Base-by-base conservation (phyloP, 1,284 basidiomycete species). In the Pyrrhoderma lamaoense region DNA sequence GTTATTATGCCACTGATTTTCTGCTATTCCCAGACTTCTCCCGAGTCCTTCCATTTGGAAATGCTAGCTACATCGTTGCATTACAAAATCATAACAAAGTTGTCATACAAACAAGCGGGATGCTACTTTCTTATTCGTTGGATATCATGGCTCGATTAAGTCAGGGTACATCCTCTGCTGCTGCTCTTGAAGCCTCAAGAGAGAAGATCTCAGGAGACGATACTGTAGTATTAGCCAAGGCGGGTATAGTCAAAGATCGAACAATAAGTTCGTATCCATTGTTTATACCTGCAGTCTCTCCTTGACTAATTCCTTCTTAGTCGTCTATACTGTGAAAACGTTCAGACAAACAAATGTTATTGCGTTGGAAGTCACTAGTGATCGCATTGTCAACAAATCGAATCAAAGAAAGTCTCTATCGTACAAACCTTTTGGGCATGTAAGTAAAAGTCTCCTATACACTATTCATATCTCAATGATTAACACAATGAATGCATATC, bases 271-370 rank as follows among this genome's bases (percentile, higher is more conserved):
- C 61, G 66, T 63, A 8, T 43, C 25, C n/a, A 5, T 51, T 35
- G 34, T 34, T 22, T 39, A 40, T 27, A 39, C 45, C 39, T 36
- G 39, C n/a, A 16, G 46, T 35, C n/a, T n/a, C n/a, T n/a, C n/a
- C n/a, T 47, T 35, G 7, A 43, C 36, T 19, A 39, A 52, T 11
- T 40, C 44, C 9, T 46, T 22, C 21, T 37, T 21, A 89, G 87
- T 89, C 39, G 70, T 86, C 21, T 89, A 80, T 64, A 77, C 77
- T 5, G 69, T 75, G 25, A 88, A 83, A 65, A 73, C 72, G 45
- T 71, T 81, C 42, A 61, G 85, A 40, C 76, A 82, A 55, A 65
- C 75, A 2, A 75, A 74, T 64, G 61, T 83, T 18, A 69, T 80
- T 54, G 58, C 69, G 1, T 50, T 75, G 22, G 75, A 81, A 55